Conservation (phyloP, 148 eudicot species). For the Camellia japonica region DNA sequence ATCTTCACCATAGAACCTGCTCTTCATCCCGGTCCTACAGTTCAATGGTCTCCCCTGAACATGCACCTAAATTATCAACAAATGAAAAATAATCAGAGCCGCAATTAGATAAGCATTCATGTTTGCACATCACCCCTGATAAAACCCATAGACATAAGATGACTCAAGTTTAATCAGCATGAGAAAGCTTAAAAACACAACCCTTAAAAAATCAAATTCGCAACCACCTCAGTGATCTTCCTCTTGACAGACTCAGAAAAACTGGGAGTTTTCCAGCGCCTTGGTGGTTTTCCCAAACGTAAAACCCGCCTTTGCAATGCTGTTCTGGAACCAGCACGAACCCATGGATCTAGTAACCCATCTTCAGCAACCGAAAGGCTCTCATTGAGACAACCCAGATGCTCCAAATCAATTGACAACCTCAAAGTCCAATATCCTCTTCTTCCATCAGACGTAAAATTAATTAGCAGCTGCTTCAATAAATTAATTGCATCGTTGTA, state of each 20-base stretch:
- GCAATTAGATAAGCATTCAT: not conserved
- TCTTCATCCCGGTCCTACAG: constrained; percentile 64
- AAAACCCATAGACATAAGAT: not conserved
- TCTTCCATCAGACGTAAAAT: constrained; percentile 64
- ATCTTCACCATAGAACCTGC: constrained; percentile 15
- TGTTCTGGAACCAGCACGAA: constrained; percentile 89
- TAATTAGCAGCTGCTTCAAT: constrained; percentile 54
- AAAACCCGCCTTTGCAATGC: constrained; percentile 83
- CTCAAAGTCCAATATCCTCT: constrained; percentile 97
- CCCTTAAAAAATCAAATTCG: not conserved
- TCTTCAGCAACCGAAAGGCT: constrained; percentile 79
- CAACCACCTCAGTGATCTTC: constrained; percentile 72
- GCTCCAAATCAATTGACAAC: constrained; percentile 87
- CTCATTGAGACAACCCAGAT: constrained; percentile 64
- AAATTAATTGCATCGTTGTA: constrained; percentile 72
- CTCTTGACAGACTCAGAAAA: constrained; percentile 65
- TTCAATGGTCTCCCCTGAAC: constrained; percentile 85
- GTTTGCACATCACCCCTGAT: not conserved
- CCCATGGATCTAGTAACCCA: constrained; percentile 75
- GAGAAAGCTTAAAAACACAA: not conserved
- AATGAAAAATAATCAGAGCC: constrained; percentile 1
- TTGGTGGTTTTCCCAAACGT: constrained; percentile 88
- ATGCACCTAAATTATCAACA: constrained; percentile 46
- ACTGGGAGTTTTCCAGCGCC: constrained; percentile 90
- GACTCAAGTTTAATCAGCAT: not conserved